Percentiles rank a stretch among this genome's conserved stretches.
phyloP scores from a whole-genome alignment of 192 early-diverging fungal genomes.

The Umbelopsis sp. region DNA sequence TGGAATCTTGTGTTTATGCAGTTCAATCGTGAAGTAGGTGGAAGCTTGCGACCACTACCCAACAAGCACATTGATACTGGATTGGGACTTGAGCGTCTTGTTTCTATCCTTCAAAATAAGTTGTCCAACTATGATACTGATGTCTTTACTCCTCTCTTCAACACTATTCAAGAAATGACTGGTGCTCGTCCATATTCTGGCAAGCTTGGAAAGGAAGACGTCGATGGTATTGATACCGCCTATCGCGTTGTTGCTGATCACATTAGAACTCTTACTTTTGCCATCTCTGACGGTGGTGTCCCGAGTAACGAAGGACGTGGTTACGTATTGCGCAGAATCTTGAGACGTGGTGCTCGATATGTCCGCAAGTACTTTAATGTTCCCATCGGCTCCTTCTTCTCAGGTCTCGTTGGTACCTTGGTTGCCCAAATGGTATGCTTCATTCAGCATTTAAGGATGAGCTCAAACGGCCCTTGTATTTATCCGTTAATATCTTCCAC shows the following conservation, averaged over 20 bases:
- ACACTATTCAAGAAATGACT: constrained; percentile 82
- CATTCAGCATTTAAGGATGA: neutral
- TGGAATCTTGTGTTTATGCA: constrained; percentile 99
- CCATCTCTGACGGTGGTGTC: constrained; percentile 94
- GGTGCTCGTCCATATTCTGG: constrained; percentile 85
- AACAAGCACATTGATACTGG: constrained; percentile 99
- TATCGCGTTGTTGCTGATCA: constrained; percentile 99
- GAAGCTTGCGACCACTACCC: constrained; percentile 83
- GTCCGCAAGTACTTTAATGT: constrained; percentile 90
- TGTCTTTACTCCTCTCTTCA: constrained; percentile 83
- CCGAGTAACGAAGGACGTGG: constrained; percentile 98
- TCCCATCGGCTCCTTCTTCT: constrained; percentile 92
- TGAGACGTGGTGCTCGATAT: constrained; percentile 92
- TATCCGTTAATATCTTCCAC: neutral
- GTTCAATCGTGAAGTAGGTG: constrained; percentile 95
- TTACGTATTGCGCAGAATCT: constrained; percentile 95
- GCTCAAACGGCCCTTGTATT: neutral
- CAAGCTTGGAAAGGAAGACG: constrained; percentile 86
- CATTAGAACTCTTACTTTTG: constrained; percentile 92
- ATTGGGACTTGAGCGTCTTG: constrained; percentile 94
- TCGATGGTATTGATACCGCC: constrained; percentile 95
- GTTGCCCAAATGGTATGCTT: constrained; percentile 83
- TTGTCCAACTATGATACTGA: constrained; percentile 98
- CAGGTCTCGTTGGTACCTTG: constrained; percentile 88
- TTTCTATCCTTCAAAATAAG: constrained; percentile 93